Evolutionary conservation across 352 stramenopile genomes (phyloP), one percentile per base, ranked within the genome.

Genomic region (Globisporangium spinosum): DNA sequence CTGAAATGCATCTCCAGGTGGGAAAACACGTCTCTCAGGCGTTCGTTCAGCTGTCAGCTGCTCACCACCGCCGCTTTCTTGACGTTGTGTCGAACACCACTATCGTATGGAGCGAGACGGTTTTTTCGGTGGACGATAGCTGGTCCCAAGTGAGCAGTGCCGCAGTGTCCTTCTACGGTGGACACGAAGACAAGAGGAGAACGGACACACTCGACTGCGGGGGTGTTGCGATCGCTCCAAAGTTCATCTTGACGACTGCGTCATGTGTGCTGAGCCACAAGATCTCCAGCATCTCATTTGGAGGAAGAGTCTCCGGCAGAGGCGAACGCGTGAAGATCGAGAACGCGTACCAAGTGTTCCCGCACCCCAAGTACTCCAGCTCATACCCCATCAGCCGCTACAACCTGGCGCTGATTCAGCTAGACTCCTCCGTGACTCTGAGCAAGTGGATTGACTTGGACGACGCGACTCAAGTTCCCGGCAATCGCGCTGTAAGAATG

Each of bases 61-160:
- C 55, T 10, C 29, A 43, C 27, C 55, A 60, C 27, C 55, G 55
- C 25, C 55, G 15, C 25, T 60, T 60, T 60, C 55, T 60, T n/a
- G 55, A 60, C 8, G 2, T 9, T 17, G 55, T 35, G 27, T 40
- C 55, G 17, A 22, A 35, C 17, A 27, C 43, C 55, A 40, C 27
- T 43, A 27, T 60, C 15, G 22, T 3, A 12, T 60, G 55, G 55
- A 60, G 55, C n/a, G 20, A 22, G 15, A 25, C 34, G 0, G 27
- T 60, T 8, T 23, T n/a, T 4, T n/a, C 27, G 9, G 55, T 43
- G 9, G 55, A 60, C 55, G 27, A 38, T 2, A 60, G 55, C 27
- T 60, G 29, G 8, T 40, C 55, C 6, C 17, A 25, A 9, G 27
- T 25, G 7, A 60, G 22, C 15, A 60, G 27, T n/a, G 8, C 27